Conservation (phyloP, 495 filamentous ascomycete genomes). For the Hypoxylon cercidicola region DNA sequence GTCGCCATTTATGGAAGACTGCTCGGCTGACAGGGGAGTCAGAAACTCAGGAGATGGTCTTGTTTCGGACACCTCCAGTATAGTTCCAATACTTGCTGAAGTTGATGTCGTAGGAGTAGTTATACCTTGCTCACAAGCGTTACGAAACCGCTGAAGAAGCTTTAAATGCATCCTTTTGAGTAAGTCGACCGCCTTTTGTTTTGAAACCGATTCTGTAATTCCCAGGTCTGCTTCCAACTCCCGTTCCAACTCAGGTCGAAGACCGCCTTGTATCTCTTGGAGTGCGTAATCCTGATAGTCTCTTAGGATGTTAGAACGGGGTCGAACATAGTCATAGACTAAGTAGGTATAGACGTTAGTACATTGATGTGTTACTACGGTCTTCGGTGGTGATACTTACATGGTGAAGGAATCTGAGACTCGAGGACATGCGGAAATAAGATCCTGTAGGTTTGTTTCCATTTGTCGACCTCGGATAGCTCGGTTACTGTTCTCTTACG, state of each 20-base stretch:
- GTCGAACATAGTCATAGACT: background rate
- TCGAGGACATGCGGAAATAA: background rate
- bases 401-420: background rate
- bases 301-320: background rate
- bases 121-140: background rate
- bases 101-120: background rate
- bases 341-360: background rate
- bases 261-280: background rate
- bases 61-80: no score
- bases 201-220: background rate
- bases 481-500: background rate
- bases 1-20: no score
- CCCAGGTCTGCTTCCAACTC: background rate
- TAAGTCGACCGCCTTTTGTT: background rate
- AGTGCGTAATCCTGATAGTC: background rate
- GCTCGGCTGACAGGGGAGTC: no score
- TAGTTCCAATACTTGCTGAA: background rate
- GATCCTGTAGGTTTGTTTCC: background rate
- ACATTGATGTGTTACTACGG: background rate
- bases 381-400: background rate
- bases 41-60: no score
- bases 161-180: background rate
- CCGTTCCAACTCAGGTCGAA: background rate
- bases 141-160: background rate
- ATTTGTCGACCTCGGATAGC: background rate